phyloP scores from a whole-genome alignment of 1,284 basidiomycete genomes.

The Tilletiaria anomala region DNA sequence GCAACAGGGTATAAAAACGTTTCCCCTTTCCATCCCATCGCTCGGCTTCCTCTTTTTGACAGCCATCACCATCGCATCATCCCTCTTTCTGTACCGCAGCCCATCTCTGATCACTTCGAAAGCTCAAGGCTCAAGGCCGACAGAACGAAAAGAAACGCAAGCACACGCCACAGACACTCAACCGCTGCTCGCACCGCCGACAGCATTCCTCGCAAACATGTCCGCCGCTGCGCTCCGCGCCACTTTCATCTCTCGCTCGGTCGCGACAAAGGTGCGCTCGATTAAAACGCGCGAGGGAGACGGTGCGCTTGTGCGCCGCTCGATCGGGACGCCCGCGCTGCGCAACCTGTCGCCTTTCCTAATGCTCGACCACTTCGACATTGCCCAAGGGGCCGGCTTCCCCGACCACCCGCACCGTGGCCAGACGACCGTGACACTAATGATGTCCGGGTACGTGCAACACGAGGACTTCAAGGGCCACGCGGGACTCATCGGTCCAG shows the following conservation, averaged over 20 bases:
- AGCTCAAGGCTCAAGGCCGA: not conserved
- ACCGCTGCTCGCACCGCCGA: not conserved
- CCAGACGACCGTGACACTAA: conserved; percentile 48
- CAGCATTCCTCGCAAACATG: not conserved
- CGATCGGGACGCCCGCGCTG: conserved; percentile 62
- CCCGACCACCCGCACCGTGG: conserved; percentile 73
- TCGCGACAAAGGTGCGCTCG: conserved; percentile 61
- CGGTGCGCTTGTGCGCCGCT: conserved; percentile 72
- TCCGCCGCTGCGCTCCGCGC: not conserved
- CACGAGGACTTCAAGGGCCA: conserved; percentile 92
- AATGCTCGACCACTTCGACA: conserved; percentile 48
- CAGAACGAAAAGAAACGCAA: not conserved
- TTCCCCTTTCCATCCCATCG: not conserved
- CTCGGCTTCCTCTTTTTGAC: not conserved
- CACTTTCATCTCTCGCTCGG: conserved; percentile 49
- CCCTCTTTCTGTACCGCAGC: not conserved
- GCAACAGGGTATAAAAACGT: conserved; percentile 1
- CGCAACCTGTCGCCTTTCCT: conserved; percentile 79
- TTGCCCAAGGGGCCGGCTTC: conserved; percentile 45
- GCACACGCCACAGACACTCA: not conserved
- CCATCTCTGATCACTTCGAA: not conserved
- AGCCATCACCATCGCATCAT: not conserved
- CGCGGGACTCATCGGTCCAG: conserved; percentile 52
- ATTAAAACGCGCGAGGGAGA: conserved; percentile 75
- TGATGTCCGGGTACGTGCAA: conserved; percentile 28